Conservation (phyloP, 2,329 filamentous ascomycete genomes). For the Geosmithia morbida region DNA sequence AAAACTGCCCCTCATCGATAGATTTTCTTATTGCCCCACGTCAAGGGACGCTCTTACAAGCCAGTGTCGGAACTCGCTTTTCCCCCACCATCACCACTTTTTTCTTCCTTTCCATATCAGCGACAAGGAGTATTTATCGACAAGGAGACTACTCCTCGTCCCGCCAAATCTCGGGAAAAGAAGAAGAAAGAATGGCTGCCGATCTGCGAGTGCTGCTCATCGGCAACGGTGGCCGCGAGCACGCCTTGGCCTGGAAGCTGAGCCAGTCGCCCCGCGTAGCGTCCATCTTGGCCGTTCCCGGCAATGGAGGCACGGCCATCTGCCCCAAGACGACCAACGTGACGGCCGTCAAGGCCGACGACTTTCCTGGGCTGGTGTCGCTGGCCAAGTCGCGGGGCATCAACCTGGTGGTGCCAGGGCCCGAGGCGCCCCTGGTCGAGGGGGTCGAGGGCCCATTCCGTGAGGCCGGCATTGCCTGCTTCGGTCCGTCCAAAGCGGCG, state of each 20-base stretch:
- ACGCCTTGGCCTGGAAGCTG: constrained; percentile 64
- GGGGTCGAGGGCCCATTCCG: constrained; percentile 59
- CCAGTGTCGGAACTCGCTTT: too few species aligned
- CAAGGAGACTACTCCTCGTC: not conserved
- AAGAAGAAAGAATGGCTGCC: not conserved
- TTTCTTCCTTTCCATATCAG: too few species aligned
- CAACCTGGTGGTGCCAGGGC: constrained; percentile 59
- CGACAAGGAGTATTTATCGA: too few species aligned
- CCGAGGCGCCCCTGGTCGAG: constrained; percentile 59
- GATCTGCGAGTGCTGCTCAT: constrained; percentile 42
- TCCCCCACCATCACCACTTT: too few species aligned
- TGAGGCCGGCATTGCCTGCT: constrained; percentile 41
- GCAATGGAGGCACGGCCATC: constrained; percentile 57
- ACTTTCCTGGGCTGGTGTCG: constrained; percentile 47
- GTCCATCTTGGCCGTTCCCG: constrained; percentile 37
- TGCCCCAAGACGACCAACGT: constrained; percentile 39
- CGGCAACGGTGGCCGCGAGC: constrained; percentile 62
- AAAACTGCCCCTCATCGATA: not conserved
- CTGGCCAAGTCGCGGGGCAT: constrained; percentile 47
- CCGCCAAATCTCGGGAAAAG: too few species aligned
- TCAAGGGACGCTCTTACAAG: too few species aligned
- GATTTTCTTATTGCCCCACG: not conserved
- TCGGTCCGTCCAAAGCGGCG: constrained; percentile 54
- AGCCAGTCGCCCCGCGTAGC: constrained; percentile 48
- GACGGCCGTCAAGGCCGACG: constrained; percentile 23